Base-by-base conservation (phyloP, 257 asterid species). In the Phtheirospermum japonicum region DNA sequence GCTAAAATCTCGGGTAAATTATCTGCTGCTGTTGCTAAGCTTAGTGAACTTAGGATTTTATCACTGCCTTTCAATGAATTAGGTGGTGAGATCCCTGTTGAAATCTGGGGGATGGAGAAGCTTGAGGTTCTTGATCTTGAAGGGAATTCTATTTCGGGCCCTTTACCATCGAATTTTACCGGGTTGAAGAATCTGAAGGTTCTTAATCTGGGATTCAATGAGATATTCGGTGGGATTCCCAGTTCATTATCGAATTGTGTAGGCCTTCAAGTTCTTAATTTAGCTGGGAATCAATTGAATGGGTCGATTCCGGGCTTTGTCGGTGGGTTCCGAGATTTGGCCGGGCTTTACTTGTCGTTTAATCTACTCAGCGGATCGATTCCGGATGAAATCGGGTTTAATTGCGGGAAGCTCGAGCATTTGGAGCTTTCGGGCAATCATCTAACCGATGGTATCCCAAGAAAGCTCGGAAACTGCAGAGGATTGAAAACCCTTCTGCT, bases 41-140 rank as follows among this genome's bases (percentile, higher is more conserved):
- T 92, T 28, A 60, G 69, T 54, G 85, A 85, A 16, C 95, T 89
- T 11, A 83, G 45, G 82, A 69, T 89, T 66, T 75, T 92, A 36
- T 86, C 97, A 0, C 70, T 89, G 50, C 89, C 99, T 37, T 92
- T 85, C 66, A 86, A 92, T 70, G 93, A 83, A 60, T 72, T 92
- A 48, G 70, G 78, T 63, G 99, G 95, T 59, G 94, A 69, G 48
- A 85, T 92, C 59, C 97, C 95, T 34, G 52, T 9, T 26, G 89
- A 75, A 39, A 60, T 92, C 49, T 92, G 95, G 95, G 83, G 74
- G 16, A 80, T 89, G 97, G 94, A 83, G 33, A 89, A 86, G 39
- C 90, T 92, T 23, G 97, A 92, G 73, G 94, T 92, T 67, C 85
- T 89, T 76, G 96, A 92, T 74, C 96, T 92, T 4, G 97, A 92